Evolutionary conservation across 78 protist species (phyloP).

Genomic region (Dictyostelium discoideum): DNA sequence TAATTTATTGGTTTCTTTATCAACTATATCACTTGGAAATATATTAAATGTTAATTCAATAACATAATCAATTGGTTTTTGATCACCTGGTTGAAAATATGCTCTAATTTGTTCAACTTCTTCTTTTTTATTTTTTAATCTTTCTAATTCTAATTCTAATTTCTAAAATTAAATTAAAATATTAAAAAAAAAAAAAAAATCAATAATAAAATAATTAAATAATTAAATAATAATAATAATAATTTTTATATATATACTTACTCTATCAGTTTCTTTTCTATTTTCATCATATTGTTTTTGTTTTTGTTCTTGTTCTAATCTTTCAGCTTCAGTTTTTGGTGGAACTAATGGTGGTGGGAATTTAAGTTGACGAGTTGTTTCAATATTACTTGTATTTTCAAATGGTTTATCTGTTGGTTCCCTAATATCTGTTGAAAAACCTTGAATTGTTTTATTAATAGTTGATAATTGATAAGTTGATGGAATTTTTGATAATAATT

Average conservation of each 20-base stretch:
- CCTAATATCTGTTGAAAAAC: slow-evolving; percentile 66
- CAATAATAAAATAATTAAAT: background rate
- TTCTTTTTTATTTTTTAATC: slow-evolving; percentile 49
- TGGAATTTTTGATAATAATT: slow-evolving; percentile 63
- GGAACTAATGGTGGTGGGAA: slow-evolving; percentile 65
- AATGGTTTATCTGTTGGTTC: slow-evolving; percentile 49
- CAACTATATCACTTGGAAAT: slow-evolving; percentile 27
- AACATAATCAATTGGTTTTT: background rate
- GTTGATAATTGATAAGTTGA: slow-evolving; percentile 23
- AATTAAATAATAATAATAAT: background rate
- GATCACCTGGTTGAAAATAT: slow-evolving; percentile 21
- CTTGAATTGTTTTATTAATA: slow-evolving; percentile 24
- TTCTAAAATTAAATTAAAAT: background rate
- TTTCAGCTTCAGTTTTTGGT: slow-evolving; percentile 64
- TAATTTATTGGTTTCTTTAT: slow-evolving; percentile 7
- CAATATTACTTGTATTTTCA: background rate
- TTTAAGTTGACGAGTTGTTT: background rate
- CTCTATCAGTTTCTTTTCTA: slow-evolving; percentile 7
- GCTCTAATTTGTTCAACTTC: slow-evolving; percentile 22
- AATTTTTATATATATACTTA: too few species aligned
- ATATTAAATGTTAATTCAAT: slow-evolving; percentile 43
- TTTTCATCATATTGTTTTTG: slow-evolving; percentile 26
- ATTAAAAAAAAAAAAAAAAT: background rate
- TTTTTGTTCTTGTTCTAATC: slow-evolving; percentile 36
- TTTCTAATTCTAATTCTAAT: slow-evolving; percentile 29